A percentile compares a stretch with the other conserved stretches of the same genome.
phyloP scores from a whole-genome alignment of 257 asterid species.

The Rauvolfia tetraphylla region DNA sequence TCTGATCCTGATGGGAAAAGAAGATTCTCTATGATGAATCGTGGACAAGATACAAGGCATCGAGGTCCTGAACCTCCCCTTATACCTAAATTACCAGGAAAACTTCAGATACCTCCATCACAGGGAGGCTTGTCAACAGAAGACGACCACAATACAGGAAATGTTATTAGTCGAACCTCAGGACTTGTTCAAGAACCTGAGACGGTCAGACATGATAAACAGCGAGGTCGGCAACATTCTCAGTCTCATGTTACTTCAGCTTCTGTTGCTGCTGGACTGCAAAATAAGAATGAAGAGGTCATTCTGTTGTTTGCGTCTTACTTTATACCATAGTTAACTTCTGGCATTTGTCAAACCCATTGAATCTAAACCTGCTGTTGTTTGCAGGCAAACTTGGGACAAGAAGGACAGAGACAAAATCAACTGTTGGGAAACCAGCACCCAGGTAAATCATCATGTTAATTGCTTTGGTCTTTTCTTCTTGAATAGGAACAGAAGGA shows the following conservation, averaged over 20 bases:
- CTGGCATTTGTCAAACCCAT: constrained; percentile 5
- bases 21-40: constrained; percentile 25
- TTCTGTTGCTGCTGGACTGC: constrained; percentile 41
- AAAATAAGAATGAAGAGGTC: constrained; percentile 71
- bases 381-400: constrained; percentile 42
- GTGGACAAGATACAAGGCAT: constrained; percentile 39
- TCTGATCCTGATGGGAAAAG: constrained; percentile 37
- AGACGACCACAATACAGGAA: constrained; percentile 47
- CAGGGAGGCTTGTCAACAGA: constrained; percentile 72
- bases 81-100: constrained; percentile 61
- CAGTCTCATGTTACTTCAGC: constrained; percentile 35
- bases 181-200: constrained; percentile 42
- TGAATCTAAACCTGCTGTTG: constrained; percentile 17
- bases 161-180: constrained; percentile 35
- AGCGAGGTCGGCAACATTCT: constrained; percentile 46
- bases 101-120: constrained; percentile 36
- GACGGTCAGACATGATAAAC: constrained; percentile 42
- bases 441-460: constrained; percentile 34
- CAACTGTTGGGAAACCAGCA: constrained; percentile 28
- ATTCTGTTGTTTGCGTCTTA: constrained; percentile 13
- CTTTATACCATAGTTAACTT: constrained; percentile 7
- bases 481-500: neutral
- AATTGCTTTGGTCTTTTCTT: neutral
- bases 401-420: constrained; percentile 37
- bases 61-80: constrained; percentile 59